A percentile compares a stretch with the other conserved stretches of the same genome.
phyloP scores from a whole-genome alignment of 768 basidiomycete genomes.

The Leccinum arenicola region DNA sequence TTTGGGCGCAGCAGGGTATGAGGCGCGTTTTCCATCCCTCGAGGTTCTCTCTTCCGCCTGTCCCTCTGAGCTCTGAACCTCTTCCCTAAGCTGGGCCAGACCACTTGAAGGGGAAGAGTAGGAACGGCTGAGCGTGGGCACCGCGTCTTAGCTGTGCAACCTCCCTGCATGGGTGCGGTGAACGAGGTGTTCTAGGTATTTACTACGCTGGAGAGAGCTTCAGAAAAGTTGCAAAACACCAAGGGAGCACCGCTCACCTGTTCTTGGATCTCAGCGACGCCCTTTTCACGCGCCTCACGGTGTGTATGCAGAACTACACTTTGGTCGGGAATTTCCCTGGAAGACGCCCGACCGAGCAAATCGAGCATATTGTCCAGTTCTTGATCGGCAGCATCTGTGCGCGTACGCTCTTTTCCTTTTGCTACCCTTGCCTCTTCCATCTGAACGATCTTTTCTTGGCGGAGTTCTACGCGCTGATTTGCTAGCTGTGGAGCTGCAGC shows the following conservation, averaged over 20 bases:
- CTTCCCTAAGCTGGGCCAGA: not conserved
- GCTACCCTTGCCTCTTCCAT: conserved; percentile 68
- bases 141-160: conserved; percentile 77
- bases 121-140: conserved; percentile 36
- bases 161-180: conserved; percentile 72
- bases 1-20: conserved; percentile 15
- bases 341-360: conserved; percentile 66
- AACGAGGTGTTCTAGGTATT: conserved; percentile 73
- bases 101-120: conserved; percentile 25
- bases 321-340: conserved; percentile 66
- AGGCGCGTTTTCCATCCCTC: conserved; percentile 20
- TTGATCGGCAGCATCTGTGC: conserved; percentile 26
- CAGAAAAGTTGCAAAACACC: conserved; percentile 2
- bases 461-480: conserved; percentile 91
- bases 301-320: conserved; percentile 64
- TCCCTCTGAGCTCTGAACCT: not conserved
- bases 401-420: conserved; percentile 46
- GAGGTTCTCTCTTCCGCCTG: conserved; percentile 4
- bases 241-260: conserved; percentile 46
- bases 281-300: conserved; percentile 52
- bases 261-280: conserved; percentile 54
- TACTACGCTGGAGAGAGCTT: conserved; percentile 50
- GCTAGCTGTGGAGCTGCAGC: conserved; percentile 82
- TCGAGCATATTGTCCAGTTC: conserved; percentile 75
- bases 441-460: conserved; percentile 63